Evolutionary conservation across 257 asterid species (phyloP), one percentile per base, ranked within the genome.

Genomic region (Cordia subcordata): DNA sequence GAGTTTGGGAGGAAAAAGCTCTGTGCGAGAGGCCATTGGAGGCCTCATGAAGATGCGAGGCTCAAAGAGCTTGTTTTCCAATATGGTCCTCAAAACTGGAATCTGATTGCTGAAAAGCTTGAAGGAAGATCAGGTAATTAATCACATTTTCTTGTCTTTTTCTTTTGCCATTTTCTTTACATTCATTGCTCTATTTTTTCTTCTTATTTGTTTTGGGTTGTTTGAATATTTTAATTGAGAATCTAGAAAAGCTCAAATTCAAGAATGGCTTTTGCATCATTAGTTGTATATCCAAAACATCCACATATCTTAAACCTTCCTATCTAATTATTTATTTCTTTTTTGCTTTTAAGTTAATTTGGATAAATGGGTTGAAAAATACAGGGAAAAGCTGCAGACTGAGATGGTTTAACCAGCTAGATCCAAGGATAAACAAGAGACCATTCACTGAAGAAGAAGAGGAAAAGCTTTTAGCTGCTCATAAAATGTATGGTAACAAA

Each of bases 121-220:
- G 57, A 52, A 22, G 81, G 81, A 46, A 71, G 77, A 75, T 71
- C 81, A 71, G 81, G 81, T 75, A 49, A 54, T n/a, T n/a, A n/a
- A n/a, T n/a, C n/a, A n/a, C n/a, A n/a, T n/a, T n/a, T n/a, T n/a
- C n/a, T 22, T n/a, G 50, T 38, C 13, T 40, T 1, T 19, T 40
- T 2, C n/a, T 22, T 39, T 45, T 40, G n/a, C n/a, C n/a, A n/a
- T n/a, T n/a, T 8, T 39, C 10, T 42, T 42, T 42, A 1, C 10
- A 3, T 42, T 8, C 47, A 10, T 42, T 42, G 47, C 10, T 42
- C 10, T 11, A 42, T 42, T 42, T 8, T 42, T 42, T 39, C 8
- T 42, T 42, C n/a, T n/a, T n/a, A n/a, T n/a, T n/a, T n/a, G n/a
- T n/a, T n/a, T n/a, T n/a, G n/a, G 8, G 44, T 39, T 39, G 44